A percentile compares a stretch with the other conserved stretches of the same genome.
Evolutionary conservation across 352 stramenopile species (phyloP).

Genomic region (Blastocystis hominis): DNA sequence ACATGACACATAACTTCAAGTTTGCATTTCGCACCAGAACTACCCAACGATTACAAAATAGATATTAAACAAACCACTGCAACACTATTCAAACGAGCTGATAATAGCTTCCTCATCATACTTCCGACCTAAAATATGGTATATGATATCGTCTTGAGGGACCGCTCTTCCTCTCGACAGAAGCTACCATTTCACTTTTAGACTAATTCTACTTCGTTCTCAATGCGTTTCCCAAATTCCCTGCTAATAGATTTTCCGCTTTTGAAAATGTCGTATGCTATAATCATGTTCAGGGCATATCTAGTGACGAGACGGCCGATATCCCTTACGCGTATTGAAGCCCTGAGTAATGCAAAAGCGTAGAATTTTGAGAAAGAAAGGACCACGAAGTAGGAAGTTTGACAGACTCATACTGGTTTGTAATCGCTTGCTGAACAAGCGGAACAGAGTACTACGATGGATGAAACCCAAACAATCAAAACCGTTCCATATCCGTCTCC

Average conservation of each 20-base stretch:
- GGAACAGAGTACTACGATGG: neutral
- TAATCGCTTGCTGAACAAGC: neutral
- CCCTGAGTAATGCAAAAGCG: neutral
- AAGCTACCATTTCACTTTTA: neutral
- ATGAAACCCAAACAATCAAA: neutral
- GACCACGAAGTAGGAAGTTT: neutral
- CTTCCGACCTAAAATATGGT: neutral
- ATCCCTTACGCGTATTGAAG: neutral
- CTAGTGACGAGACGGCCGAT: neutral
- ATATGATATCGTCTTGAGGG: neutral
- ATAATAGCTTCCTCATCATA: neutral
- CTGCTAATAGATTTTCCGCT: neutral
- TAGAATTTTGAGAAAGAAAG: neutral
- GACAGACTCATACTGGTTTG: neutral
- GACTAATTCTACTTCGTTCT: neutral
- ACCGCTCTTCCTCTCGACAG: neutral
- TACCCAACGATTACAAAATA: too few species aligned
- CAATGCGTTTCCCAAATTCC: neutral
- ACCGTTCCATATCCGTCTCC: neutral
- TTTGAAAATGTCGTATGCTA: neutral
- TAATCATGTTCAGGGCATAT: neutral
- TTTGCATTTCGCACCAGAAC: too few species aligned
- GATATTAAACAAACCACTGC: neutral
- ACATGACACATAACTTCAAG: too few species aligned
- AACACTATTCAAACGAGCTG: neutral